Base-by-base conservation (phyloP, 257 asterid species). In the Marsdenia floribunda region DNA sequence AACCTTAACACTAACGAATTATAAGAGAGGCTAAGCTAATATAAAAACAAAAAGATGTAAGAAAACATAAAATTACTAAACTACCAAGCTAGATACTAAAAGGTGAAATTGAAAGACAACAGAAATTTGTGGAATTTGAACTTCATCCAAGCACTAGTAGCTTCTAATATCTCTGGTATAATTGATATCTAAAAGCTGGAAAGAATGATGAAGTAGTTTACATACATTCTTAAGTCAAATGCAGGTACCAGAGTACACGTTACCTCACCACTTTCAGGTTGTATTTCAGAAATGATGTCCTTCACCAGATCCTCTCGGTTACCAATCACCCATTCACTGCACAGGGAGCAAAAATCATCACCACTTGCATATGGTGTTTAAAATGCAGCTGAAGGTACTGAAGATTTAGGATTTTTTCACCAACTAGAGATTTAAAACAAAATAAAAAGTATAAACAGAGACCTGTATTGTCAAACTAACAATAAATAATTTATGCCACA, bases 291-390 rank as follows among this genome's bases (percentile, higher is more conserved):
- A 64, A 90, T 82, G 47, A 95, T 90, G 82, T 95, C 96, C 90
- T 90, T 92, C 0, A 89, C 94, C 80, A 95, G 80, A 77, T 90
- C 99, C 87, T 95, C 98, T 58, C 96, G 96, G 84, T 95, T 92
- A 66, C 99, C 99, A 75, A 95, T 88, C 81, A 95, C 99, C 99
- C 97, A 92, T 86, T 95, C 99, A 83, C 99, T 95, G 90, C 83
- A 85, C 73, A 74, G 50, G 47, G 67, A 70, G 59, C 63, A 18
- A 66, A 61, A 75, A 4, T 26, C 22, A 73, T 46, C 57, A 37
- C 22, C 35, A 37, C 5, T 44, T 44, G 46, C 50, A 22, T 44
- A 44, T 24, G 3, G 66, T 12, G 40, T 29, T 44, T 52, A 52
- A 46, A 13, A 37, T 58, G 70, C 15, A 49, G 65, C 24, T 65